Evolutionary conservation across 176 grass and related monocot genomes (phyloP).

Genomic region (Chrysopogon serrulatus): DNA sequence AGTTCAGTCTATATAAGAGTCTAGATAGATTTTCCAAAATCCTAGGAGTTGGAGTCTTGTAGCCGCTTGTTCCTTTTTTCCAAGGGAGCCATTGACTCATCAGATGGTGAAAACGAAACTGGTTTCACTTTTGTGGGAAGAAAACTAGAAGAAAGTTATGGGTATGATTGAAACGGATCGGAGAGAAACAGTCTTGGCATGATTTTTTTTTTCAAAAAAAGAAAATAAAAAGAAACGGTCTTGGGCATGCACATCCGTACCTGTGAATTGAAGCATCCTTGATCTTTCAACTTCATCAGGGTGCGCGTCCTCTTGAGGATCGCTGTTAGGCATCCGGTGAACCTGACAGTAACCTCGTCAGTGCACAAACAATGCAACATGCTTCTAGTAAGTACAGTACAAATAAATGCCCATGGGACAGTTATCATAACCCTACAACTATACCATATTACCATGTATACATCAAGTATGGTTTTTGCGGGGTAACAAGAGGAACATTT

Average conservation of each 20-base stretch:
- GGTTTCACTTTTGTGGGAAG: background rate
- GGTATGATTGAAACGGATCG: too few relatives aligned
- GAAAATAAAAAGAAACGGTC: background rate
- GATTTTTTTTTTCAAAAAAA: background rate
- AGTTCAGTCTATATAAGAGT: background rate
- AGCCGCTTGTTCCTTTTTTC: too few relatives aligned
- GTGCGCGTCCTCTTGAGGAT: background rate
- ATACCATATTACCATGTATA: too few relatives aligned
- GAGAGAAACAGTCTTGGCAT: background rate
- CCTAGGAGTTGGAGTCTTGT: background rate
- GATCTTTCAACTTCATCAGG: background rate
- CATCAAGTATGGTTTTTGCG: too few relatives aligned
- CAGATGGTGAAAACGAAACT: background rate
- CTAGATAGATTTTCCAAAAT: background rate
- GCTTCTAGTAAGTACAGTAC: too few relatives aligned
- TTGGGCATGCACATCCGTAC: background rate
- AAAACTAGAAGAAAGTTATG: background rate
- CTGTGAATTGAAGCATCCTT: background rate
- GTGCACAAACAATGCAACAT: background rate
- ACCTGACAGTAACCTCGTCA: too few relatives aligned
- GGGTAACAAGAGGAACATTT: background rate
- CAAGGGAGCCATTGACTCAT: background rate
- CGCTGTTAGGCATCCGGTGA: background rate
- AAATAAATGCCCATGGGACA: too few relatives aligned
- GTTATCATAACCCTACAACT: too few relatives aligned